phyloP scores from a whole-genome alignment of 2,329 filamentous ascomycete genomes.

The Diaporthe capsici region DNA sequence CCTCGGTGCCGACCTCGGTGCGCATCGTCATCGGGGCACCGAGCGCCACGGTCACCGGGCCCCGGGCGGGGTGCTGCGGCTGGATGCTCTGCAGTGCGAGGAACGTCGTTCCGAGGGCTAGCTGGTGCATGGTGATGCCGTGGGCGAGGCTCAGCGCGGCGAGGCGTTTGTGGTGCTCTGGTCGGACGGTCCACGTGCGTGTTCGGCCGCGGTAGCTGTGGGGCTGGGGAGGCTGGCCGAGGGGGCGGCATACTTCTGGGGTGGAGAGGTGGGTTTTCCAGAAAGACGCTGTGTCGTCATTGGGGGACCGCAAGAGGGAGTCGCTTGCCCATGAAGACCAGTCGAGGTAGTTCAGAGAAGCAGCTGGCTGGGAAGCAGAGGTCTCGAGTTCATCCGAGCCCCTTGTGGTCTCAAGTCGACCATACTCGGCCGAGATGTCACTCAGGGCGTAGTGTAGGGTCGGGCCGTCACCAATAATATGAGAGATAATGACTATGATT shows the following conservation, averaged over 20 bases:
- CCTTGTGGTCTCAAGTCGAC: too few species aligned
- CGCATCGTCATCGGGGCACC: conserved; percentile 11
- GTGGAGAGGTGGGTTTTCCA: background rate
- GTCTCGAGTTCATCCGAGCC: too few species aligned
- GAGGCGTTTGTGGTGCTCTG: background rate
- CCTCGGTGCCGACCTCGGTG: conserved; percentile 14
- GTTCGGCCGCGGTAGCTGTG: conserved; percentile 8
- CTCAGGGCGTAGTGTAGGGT: background rate
- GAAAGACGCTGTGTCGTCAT: background rate
- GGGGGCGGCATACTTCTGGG: background rate
- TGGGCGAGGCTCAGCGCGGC: background rate
- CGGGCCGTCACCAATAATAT: conserved; percentile 1
- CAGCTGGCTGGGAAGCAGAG: background rate
- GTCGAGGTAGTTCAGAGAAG: conserved; percentile 6
- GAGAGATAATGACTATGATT: background rate
- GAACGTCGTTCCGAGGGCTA: background rate
- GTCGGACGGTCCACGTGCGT: background rate
- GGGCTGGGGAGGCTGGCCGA: background rate
- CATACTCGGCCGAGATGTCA: background rate
- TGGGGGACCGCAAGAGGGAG: background rate
- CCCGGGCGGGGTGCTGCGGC: accelerated
- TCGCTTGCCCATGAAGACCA: background rate
- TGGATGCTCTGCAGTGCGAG: background rate
- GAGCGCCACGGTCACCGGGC: background rate
- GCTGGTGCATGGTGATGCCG: conserved; percentile 12